phyloP scores from a whole-genome alignment of 2,329 filamentous ascomycete species.

The Aphanocladium album region DNA sequence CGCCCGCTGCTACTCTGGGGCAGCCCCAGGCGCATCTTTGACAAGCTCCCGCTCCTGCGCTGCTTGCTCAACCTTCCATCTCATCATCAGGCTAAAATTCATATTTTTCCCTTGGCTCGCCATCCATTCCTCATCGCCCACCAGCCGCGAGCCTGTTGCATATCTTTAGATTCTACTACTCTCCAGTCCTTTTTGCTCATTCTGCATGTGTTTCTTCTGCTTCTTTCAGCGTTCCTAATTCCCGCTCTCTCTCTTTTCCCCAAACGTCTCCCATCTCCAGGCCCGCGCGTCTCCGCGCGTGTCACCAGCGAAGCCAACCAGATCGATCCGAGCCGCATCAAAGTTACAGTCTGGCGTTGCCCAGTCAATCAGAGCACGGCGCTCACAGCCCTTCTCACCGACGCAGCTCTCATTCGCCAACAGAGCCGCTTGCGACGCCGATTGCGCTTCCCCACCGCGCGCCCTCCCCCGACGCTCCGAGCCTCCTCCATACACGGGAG shows the following conservation, averaged over 20 bases:
- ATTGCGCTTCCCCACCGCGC: not conserved
- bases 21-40: not conserved
- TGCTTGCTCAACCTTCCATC: not conserved
- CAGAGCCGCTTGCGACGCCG: not conserved
- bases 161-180: not conserved
- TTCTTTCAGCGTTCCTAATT: not conserved
- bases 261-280: not conserved
- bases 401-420: not conserved
- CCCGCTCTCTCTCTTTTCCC: not conserved
- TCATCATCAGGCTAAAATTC: not conserved
- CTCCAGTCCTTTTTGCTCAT: not conserved
- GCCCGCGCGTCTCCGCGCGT: not conserved
- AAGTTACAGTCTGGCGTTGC: not conserved
- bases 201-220: not conserved
- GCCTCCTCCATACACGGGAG: conserved; percentile 4
- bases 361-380: not conserved
- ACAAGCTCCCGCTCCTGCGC: not conserved
- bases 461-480: not conserved
- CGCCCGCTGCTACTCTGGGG: not conserved
- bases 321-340: not conserved
- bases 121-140: not conserved
- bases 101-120: not conserved
- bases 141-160: not conserved
- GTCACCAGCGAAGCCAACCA: not conserved
- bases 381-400: not conserved